Conservation (phyloP, 805 yeast genomes). For the Barnettozyma siamensis region DNA sequence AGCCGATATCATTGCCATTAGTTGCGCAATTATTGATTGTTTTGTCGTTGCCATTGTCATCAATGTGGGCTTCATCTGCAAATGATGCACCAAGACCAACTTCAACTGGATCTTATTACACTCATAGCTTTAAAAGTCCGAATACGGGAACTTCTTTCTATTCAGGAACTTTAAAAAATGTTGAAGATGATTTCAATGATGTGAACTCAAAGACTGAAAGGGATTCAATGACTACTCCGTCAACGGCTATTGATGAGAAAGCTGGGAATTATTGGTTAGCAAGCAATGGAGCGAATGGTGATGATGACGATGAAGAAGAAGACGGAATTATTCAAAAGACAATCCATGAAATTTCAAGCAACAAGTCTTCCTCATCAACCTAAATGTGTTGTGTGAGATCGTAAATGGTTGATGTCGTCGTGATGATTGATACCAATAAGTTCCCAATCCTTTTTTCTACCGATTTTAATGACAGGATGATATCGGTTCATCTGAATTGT, state of each 20-base stretch:
- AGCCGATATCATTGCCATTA: conserved; percentile 39
- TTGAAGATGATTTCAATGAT: conserved; percentile 5
- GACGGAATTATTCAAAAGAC: conserved; percentile 18
- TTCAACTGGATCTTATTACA: conserved; percentile 24
- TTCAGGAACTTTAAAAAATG: conserved; percentile 15
- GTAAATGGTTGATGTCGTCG: no score
- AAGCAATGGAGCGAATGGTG: conserved; percentile 13
- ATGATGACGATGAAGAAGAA: conserved; percentile 14
- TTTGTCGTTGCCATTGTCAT: conserved; percentile 71
- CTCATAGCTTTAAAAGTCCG: conserved; percentile 8
- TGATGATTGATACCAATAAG: no score
- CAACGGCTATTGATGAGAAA: conserved; percentile 31
- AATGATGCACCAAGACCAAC: conserved; percentile 42
- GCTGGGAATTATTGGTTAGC: conserved; percentile 31
- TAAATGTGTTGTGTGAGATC: no score
- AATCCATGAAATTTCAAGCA: conserved; percentile 15
- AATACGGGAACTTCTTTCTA: conserved; percentile 15
- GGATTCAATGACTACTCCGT: conserved; percentile 27
- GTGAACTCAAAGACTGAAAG: conserved; percentile 3
- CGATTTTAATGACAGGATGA: no score
- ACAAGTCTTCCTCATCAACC: neutral
- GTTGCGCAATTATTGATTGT: conserved; percentile 59
- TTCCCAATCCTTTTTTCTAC: no score
- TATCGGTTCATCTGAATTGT: no score
- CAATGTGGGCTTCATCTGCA: conserved; percentile 82